Evolutionary conservation across 495 filamentous ascomycete species (phyloP).

Genomic region (Podospora pseudocomata): DNA sequence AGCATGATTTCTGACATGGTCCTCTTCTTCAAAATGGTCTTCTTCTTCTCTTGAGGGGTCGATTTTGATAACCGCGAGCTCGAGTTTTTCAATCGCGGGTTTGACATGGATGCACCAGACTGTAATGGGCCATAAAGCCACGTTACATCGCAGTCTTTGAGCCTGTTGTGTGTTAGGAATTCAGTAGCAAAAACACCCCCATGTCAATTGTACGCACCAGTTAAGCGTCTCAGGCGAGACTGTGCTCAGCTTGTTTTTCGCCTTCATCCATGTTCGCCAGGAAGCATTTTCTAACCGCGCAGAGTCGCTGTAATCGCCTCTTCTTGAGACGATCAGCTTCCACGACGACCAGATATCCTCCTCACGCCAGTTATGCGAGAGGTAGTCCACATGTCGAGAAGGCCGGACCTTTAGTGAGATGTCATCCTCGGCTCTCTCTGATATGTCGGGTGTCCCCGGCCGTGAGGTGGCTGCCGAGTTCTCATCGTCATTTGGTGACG

Average conservation of each 20-base stretch:
- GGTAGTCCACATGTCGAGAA: slow-evolving; percentile 90
- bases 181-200: background rate
- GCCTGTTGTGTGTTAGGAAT: slow-evolving; percentile 52
- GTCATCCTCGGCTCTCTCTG: slow-evolving; percentile 72
- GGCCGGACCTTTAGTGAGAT: slow-evolving; percentile 72
- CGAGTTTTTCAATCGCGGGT: slow-evolving; percentile 51
- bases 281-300: slow-evolving; percentile 91
- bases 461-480: slow-evolving; percentile 44
- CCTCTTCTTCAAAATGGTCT: slow-evolving; percentile 94
- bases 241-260: slow-evolving; percentile 78
- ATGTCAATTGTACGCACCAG: slow-evolving; percentile 57
- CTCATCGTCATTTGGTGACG: slow-evolving; percentile 44
- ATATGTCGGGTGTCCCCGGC: slow-evolving; percentile 42
- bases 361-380: slow-evolving; percentile 92
- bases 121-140: slow-evolving; percentile 96
- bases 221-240: slow-evolving; percentile 86
- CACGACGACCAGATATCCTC: slow-evolving; percentile 98
- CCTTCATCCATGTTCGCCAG: slow-evolving; percentile 96
- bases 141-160: slow-evolving; percentile 96
- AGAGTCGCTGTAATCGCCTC: slow-evolving; percentile 73
- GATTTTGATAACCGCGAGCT: slow-evolving; percentile 65
- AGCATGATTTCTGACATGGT: slow-evolving; percentile 95
- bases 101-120: slow-evolving; percentile 48
- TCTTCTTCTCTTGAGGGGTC: slow-evolving; percentile 76
- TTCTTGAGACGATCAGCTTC: slow-evolving; percentile 80